These are phyloP conservation scores for Symmetrospora coprosmae DNA, from an alignment of 768 basidiomycete species.

Conservation along the genomic window DNA sequence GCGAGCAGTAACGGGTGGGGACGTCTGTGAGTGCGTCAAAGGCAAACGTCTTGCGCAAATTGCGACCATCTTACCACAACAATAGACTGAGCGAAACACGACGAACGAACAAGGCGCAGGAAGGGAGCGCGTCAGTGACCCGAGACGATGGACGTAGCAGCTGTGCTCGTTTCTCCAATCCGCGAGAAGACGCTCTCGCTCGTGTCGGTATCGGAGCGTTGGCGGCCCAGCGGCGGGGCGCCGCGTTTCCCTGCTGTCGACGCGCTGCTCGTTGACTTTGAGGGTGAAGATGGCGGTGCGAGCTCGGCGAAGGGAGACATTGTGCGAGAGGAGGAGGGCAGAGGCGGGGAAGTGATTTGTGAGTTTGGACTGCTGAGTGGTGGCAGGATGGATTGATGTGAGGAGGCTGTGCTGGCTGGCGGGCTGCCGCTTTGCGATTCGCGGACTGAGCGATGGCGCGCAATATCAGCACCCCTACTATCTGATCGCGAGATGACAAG, in stretches of 20 bases:
- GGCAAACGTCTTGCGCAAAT: no score
- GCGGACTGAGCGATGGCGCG: neutral
- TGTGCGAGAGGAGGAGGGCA: neutral
- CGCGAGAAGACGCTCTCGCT: constrained; percentile 8
- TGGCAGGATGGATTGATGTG: neutral
- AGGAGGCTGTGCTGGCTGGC: neutral
- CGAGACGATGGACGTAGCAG: constrained; percentile 16
- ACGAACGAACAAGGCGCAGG: no score
- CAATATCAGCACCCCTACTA: neutral
- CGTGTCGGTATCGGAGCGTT: neutral
- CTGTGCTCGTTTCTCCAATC: constrained; percentile 7
- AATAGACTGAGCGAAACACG: no score
- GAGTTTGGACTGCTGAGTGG: neutral
- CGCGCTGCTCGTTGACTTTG: neutral
- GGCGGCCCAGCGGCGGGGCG: neutral
- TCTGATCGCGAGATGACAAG: neutral
- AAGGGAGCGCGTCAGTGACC: no score
- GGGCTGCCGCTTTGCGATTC: neutral
- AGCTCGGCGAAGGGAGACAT: constrained; percentile 17
- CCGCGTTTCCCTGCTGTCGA: constrained; percentile 2
- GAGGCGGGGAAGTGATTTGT: neutral
- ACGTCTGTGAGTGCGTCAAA: no score
- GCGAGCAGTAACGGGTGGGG: no score
- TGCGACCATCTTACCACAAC: no score
- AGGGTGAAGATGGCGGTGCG: constrained; percentile 5